These are phyloP conservation scores for Avena sativa DNA, from an alignment of 176 grass and related monocot species.

Conservation along the genomic window DNA sequence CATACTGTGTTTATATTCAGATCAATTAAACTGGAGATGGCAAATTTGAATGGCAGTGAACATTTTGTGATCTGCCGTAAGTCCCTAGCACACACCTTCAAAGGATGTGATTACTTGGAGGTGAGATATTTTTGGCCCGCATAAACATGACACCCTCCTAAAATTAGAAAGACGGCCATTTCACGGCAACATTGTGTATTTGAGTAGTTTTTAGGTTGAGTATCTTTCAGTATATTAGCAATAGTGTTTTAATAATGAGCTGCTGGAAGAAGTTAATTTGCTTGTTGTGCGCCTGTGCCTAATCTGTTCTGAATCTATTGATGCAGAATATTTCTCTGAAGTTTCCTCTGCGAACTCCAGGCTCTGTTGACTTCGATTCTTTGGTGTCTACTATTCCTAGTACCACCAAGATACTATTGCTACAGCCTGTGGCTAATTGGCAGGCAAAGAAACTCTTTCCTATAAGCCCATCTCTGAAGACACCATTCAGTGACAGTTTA, in stretches of 20 bases:
- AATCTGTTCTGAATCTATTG: conserved; percentile 17
- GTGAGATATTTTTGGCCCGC: conserved; percentile 47
- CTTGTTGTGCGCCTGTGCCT: not conserved
- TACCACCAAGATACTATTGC: conserved; percentile 69
- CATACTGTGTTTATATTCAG: conserved; percentile 40
- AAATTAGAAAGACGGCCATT: not conserved
- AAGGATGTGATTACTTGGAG: conserved; percentile 70
- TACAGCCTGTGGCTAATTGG: conserved; percentile 66
- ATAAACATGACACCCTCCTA: conserved; percentile 9
- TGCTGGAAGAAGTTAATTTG: conserved; percentile 33
- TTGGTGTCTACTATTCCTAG: conserved; percentile 56
- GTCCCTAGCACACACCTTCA: conserved; percentile 59
- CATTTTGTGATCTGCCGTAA: conserved; percentile 47
- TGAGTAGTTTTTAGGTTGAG: not conserved
- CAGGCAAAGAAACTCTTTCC: conserved; percentile 59
- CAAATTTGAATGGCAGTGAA: conserved; percentile 21
- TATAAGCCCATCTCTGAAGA: conserved; percentile 37
- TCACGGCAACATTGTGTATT: not conserved
- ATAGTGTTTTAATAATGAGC: not conserved
- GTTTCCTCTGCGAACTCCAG: conserved; percentile 56
- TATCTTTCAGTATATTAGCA: not conserved
- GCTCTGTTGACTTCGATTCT: conserved; percentile 42
- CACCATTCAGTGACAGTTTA: conserved; percentile 46
- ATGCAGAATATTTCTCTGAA: conserved; percentile 82
- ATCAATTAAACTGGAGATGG: conserved; percentile 53